Evolutionary conservation across 2,329 filamentous ascomycete species (phyloP).

Genomic region (Ceratocystis huliohia): DNA sequence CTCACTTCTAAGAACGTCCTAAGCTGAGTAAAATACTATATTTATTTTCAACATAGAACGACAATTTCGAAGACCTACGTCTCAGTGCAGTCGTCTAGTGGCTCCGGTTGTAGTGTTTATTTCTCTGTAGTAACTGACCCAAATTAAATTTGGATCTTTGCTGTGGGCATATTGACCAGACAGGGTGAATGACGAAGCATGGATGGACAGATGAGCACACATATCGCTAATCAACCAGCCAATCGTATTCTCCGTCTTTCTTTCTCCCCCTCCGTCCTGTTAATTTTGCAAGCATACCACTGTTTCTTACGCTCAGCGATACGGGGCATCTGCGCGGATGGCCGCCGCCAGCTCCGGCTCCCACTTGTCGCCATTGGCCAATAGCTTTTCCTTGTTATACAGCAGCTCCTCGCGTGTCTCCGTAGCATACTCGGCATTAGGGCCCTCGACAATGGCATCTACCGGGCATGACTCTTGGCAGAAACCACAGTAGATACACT

Average conservation of each 20-base stretch:
- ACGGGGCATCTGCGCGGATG: slow-evolving; percentile 86
- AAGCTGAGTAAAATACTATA: too few species aligned
- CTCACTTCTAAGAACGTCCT: too few species aligned
- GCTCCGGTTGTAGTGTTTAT: background rate
- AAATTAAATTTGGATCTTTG: background rate
- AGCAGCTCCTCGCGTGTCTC: slow-evolving; percentile 78
- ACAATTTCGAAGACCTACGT: too few species aligned
- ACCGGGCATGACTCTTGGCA: slow-evolving; percentile 99
- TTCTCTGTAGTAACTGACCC: slow-evolving; percentile 5
- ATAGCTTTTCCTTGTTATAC: slow-evolving; percentile 93
- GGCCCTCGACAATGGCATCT: slow-evolving; percentile 66
- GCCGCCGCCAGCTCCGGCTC: slow-evolving; percentile 90
- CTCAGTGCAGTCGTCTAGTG: too few species aligned
- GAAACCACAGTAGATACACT: slow-evolving; percentile 99
- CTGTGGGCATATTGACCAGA: slow-evolving; percentile 4
- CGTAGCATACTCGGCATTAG: slow-evolving; percentile 50
- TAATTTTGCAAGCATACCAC: background rate
- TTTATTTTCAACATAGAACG: too few species aligned
- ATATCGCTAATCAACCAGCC: background rate
- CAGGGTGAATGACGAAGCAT: background rate
- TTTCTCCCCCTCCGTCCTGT: slow-evolving; percentile 5
- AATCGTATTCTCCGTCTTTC: background rate
- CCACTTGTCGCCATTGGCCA: slow-evolving; percentile 90
- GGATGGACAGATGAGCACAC: background rate
- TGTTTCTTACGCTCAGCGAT: slow-evolving; percentile 45